These are phyloP conservation scores for Massariosphaeria phaeospora DNA, from an alignment of 495 filamentous ascomycete species.

Conservation along the genomic window DNA sequence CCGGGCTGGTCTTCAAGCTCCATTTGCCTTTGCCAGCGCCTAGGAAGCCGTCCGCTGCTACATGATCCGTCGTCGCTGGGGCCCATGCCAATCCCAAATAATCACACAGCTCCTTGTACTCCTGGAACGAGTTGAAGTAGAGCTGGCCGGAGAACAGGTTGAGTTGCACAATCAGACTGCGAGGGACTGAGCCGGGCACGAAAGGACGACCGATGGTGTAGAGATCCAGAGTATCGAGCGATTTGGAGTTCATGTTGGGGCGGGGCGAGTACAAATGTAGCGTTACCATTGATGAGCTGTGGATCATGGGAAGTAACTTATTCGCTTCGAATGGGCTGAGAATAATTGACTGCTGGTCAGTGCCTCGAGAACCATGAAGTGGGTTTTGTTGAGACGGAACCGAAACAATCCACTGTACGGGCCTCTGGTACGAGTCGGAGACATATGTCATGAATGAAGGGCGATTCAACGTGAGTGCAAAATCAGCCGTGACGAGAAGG, in stretches of 20 bases:
- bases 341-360: slow-evolving; percentile 44
- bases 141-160: slow-evolving; percentile 66
- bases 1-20: slow-evolving; percentile 45
- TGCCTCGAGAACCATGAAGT: no score
- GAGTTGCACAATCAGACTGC: slow-evolving; percentile 34
- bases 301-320: slow-evolving; percentile 44
- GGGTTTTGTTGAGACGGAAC: neutral
- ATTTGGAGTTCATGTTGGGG: slow-evolving; percentile 32
- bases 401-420: slow-evolving; percentile 58
- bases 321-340: slow-evolving; percentile 63
- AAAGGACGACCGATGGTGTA: slow-evolving; percentile 5
- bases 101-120: slow-evolving; percentile 52
- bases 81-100: slow-evolving; percentile 48
- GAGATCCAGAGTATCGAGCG: slow-evolving; percentile 17
- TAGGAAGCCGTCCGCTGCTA: slow-evolving; percentile 45
- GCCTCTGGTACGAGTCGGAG: slow-evolving; percentile 52
- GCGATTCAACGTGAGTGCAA: slow-evolving; percentile 46
- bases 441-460: slow-evolving; percentile 10
- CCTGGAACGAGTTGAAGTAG: slow-evolving; percentile 51
- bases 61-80: slow-evolving; percentile 30
- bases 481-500: slow-evolving; percentile 55
- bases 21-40: slow-evolving; percentile 31
- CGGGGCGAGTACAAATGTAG: slow-evolving; percentile 59
- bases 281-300: slow-evolving; percentile 34
- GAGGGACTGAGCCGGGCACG: neutral